A percentile compares a stretch with the other conserved stretches of the same genome.
Conservation (phyloP, 257 asterid species). For the Craterostigma plantagineum region DNA sequence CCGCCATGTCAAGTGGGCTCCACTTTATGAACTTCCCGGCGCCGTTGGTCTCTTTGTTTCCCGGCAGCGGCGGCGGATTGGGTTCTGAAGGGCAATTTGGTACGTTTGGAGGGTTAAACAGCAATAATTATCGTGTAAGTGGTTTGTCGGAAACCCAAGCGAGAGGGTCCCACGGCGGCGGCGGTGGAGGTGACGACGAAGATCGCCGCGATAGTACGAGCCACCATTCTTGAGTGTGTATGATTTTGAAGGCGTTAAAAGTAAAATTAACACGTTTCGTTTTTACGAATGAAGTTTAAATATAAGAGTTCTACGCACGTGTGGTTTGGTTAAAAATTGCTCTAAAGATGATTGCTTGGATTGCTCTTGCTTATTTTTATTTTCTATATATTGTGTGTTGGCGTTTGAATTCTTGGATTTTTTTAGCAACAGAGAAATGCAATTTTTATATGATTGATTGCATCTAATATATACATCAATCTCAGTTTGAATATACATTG, state of each 20-base stretch:
- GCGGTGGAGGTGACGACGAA: constrained; percentile 54
- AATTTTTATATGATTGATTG: constrained; percentile 8
- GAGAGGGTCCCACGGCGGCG: constrained; percentile 33
- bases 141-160: constrained; percentile 50
- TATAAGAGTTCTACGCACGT: constrained; percentile 17
- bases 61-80: constrained; percentile 18
- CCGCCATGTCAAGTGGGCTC: constrained; percentile 62
- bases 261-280: too few species aligned
- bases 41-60: constrained; percentile 42
- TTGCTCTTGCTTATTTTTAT: constrained; percentile 13
- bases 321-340: constrained; percentile 27
- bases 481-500: too few species aligned
- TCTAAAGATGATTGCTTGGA: constrained; percentile 13
- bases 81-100: constrained; percentile 13
- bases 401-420: constrained; percentile 7
- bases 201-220: constrained; percentile 54
- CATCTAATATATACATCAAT: too few species aligned
- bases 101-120: constrained; percentile 29
- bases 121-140: constrained; percentile 43
- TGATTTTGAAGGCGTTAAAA: too few species aligned
- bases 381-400: constrained; percentile 17
- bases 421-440: constrained; percentile 4
- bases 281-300: constrained; percentile 12
- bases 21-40: constrained; percentile 88
- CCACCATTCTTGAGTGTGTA: constrained; percentile 42